Evolutionary conservation across 306 rosid species (phyloP), one percentile per base, ranked within the genome.

Genomic region (Mimosa pudica): DNA sequence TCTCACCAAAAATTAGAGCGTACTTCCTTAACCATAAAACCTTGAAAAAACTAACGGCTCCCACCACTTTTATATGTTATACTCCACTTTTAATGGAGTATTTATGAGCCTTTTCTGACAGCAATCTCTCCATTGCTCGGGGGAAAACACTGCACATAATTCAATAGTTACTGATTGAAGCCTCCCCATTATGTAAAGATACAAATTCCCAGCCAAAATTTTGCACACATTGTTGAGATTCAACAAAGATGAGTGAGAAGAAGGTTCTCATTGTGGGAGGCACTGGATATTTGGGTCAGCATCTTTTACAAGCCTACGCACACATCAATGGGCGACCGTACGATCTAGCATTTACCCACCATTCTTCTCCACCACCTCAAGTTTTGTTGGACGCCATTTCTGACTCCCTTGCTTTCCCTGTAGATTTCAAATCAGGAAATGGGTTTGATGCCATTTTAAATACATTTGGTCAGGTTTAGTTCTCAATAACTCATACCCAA

Each of bases 241-340:
- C 54, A 14, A 36, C 45, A 42, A 45, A 47, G 71, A 66, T 81
- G 86, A 71, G 79, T 16, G 58, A 81, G 81, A 86, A 87, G 88
- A 89, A 87, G 88, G 89, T 91, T 60, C 68, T 94, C 86, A 75
- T 92, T 9, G 92, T 92, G 70, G 98, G 98, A 86, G 97, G 98
- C 73, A 88, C 97, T 12, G 98, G 98, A 18, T 94, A 91, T 70
- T 83, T 94, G 85, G 98, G 98, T 57, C 98, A 94, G 86, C 98
- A 94, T 82, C 82, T 89, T n/a, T 72, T 92, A 57, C 92, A 84
- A 66, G 89, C 85, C 55, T 87, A 84, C 77, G 81, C 87, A 2
- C 80, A 82, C 61, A 44, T 72, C 65, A 70, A 77, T 18, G 84
- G 48, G 73, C 32, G 63, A 71, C 83, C 79, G 6, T 82, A 79